Percentiles rank a stretch among this genome's conserved stretches.
Conservation (phyloP, 179 eudicot species). For the Beta macrorhiza region DNA sequence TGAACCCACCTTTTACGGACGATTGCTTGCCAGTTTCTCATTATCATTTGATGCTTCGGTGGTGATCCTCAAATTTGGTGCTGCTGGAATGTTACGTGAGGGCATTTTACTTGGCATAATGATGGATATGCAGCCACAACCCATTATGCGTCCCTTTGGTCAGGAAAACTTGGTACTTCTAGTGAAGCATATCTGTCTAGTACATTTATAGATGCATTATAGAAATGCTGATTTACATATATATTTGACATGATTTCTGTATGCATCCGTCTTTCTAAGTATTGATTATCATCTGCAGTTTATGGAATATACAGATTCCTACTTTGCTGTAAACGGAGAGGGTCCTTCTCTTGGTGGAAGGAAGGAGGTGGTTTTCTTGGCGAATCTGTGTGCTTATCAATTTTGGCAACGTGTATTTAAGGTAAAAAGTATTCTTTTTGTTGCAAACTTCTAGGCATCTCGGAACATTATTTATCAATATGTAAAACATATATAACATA, state of each 20-base stretch:
- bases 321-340: constrained; percentile 43
- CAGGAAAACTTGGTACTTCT: constrained; percentile 58
- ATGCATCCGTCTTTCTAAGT: constrained; percentile 19
- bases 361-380: constrained; percentile 63
- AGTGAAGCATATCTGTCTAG: not conserved
- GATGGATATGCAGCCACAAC: constrained; percentile 84
- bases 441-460: not conserved
- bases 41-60: constrained; percentile 84
- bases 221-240: not conserved
- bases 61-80: constrained; percentile 74
- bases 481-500: constrained; percentile 2
- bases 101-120: constrained; percentile 82
- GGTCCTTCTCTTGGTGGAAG: constrained; percentile 47
- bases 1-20: constrained; percentile 90
- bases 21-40: constrained; percentile 71
- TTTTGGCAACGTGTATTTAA: constrained; percentile 82
- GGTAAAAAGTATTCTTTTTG: constrained; percentile 39
- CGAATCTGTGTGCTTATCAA: constrained; percentile 69
- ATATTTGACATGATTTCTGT: constrained; percentile 7
- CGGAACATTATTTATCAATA: not conserved
- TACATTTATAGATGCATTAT: not conserved
- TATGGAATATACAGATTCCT: constrained; percentile 50
- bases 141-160: constrained; percentile 85
- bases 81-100: constrained; percentile 75
- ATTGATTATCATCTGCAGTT: constrained; percentile 42